phyloP scores from a whole-genome alignment of 2,329 filamentous ascomycete genomes.

The Ceratocystis cubensis region DNA sequence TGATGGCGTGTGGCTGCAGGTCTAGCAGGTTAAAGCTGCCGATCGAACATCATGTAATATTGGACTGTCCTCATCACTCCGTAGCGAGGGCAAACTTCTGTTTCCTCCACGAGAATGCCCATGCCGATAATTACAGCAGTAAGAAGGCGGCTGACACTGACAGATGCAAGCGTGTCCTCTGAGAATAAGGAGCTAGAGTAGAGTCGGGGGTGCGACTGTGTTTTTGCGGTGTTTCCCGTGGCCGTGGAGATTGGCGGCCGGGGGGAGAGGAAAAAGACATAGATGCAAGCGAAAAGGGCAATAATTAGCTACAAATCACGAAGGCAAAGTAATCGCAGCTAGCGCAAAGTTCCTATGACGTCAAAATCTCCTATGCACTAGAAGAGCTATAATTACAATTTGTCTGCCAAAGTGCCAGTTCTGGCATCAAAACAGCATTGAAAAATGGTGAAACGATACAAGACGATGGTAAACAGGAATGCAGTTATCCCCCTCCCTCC shows the following conservation, averaged over 20 bases:
- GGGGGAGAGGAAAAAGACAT: background rate
- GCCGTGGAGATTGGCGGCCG: background rate
- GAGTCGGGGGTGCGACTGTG: slow-evolving; percentile 16
- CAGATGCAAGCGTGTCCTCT: slow-evolving; percentile 31
- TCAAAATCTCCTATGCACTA: too few relatives aligned
- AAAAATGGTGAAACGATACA: too few relatives aligned
- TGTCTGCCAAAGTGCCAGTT: too few relatives aligned
- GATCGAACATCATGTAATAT: slow-evolving; percentile 55
- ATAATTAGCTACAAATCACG: background rate
- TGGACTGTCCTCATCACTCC: slow-evolving; percentile 43
- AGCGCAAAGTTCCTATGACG: background rate
- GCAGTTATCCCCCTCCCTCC: too few relatives aligned
- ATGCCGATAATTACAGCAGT: slow-evolving; percentile 60
- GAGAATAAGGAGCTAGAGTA: slow-evolving; percentile 28
- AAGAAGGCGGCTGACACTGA: slow-evolving; percentile 48
- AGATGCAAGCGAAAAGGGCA: background rate
- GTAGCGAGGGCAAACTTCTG: slow-evolving; percentile 41
- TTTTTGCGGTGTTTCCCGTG: background rate
- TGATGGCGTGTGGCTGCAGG: slow-evolving; percentile 54
- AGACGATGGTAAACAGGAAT: too few relatives aligned
- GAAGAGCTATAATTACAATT: too few relatives aligned
- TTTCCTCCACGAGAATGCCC: slow-evolving; percentile 54
- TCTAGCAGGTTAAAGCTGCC: slow-evolving; percentile 53
- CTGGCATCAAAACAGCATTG: too few relatives aligned
- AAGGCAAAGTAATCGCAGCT: background rate